Base-by-base conservation (phyloP, 169 alveolate species). In the Theileria annulata region DNA sequence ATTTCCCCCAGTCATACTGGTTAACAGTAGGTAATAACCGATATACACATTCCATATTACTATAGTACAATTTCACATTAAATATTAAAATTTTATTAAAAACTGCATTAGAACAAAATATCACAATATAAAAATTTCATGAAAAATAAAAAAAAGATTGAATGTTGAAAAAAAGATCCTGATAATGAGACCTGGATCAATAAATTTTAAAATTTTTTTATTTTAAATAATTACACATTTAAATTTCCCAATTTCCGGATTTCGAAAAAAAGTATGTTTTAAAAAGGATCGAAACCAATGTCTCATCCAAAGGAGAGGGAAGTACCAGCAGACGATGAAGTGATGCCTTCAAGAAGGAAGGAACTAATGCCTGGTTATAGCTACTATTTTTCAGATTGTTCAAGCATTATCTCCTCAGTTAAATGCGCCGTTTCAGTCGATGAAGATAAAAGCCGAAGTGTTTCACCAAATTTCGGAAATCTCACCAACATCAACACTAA, bases 1-100 rank as follows among this genome's bases (percentile, higher is more conserved):
- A 23, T 27, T 33, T 58, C 12, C 90, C 90, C 90, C 90, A 84
- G 31, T 49, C 84, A 33, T 84, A 84, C 42, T 77, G 63, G 25
- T 74, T 73, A 12, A 78, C 88, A 2, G 75, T 48, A 10, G 90
- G 90, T 28, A 12, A 76, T 0, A 84, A 42, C 47, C 37, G 68
- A 42, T 75, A 63, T 28, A 74, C 19, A 51, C 21, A 35, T 15
- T 63, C 85, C 47, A 69, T n/a, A n/a, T 62, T 25, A 8, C 30
- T 56, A 56, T 56, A 19, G 25, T 56, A 21, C 64, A 54, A 54
- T 21, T 54, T 54, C 21, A 54, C 27, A 54, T 54, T 54, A 54
- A 21, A n/a, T 17, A 54, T 21, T 54, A 17, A 5, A 21, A 17
- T n/a, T 54, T n/a, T 54, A 54, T 21, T 4, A 21, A n/a, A 54